Percentiles rank a stretch among this genome's conserved stretches.
Conservation (phyloP, 805 yeast species). For the Naumovozyma castellii region DNA sequence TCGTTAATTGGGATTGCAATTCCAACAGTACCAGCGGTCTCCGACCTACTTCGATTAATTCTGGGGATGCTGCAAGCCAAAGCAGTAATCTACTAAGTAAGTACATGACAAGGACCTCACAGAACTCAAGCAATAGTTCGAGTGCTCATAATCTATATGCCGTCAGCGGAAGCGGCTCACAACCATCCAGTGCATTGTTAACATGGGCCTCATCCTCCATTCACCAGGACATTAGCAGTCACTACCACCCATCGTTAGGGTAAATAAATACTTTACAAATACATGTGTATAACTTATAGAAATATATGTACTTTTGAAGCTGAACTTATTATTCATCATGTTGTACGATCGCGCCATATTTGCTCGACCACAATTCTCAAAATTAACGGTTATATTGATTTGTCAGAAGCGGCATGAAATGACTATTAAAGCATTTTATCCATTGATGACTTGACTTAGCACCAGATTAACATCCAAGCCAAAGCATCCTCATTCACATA, state of each 20-base stretch:
- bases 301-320: too few relatives aligned
- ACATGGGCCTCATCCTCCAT: neutral
- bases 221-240: neutral
- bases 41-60: neutral
- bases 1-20: neutral
- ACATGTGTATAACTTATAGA: too few relatives aligned
- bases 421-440: neutral
- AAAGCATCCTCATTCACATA: too few relatives aligned
- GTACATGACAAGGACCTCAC: neutral
- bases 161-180: neutral
- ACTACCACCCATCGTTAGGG: neutral
- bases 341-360: too few relatives aligned
- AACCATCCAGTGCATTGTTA: neutral
- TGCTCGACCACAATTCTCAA: too few relatives aligned
- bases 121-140: neutral
- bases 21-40: neutral
- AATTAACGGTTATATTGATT: neutral
- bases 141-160: neutral
- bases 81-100: neutral
- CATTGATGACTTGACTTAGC: neutral
- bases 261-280: neutral
- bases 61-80: neutral
- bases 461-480: neutral
- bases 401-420: neutral
- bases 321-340: too few relatives aligned